phyloP scores from a whole-genome alignment of 139 green algal species.

The Chlamydomonas eustigma region DNA sequence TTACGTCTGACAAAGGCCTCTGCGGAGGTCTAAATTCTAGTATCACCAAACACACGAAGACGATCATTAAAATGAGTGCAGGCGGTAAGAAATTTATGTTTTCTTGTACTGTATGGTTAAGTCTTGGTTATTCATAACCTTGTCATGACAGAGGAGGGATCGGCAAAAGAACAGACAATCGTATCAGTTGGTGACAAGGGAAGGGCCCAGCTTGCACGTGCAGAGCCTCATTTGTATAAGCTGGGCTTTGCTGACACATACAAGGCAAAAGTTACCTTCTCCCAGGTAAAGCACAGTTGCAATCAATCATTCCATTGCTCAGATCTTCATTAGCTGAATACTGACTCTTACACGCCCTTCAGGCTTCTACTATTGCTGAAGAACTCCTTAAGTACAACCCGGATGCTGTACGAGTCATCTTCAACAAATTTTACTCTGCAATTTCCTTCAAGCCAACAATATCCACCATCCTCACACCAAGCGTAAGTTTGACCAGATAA shows the following conservation, averaged over 20 bases:
- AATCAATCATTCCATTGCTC: too few relatives aligned
- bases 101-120: too few relatives aligned
- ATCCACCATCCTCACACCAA: constrained; percentile 82
- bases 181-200: constrained; percentile 92
- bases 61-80: constrained; percentile 44
- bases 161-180: constrained; percentile 24
- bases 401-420: constrained; percentile 78
- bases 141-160: constrained; percentile 12
- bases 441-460: constrained; percentile 94
- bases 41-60: constrained; percentile 82
- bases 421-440: constrained; percentile 90
- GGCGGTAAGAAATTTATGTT: constrained; percentile 17
- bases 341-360: too few relatives aligned
- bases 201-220: constrained; percentile 73
- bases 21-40: constrained; percentile 98
- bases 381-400: constrained; percentile 79
- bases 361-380: constrained; percentile 80
- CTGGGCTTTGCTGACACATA: constrained; percentile 47
- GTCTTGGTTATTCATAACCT: too few relatives aligned
- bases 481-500: constrained; percentile 42
- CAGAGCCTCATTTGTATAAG: constrained; percentile 36
- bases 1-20: constrained; percentile 92
- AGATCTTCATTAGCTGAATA: too few relatives aligned
- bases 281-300: constrained; percentile 24
- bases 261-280: constrained; percentile 46